Conservation (phyloP, 2,329 filamentous ascomycete species). For the Arthrobotrys musiformis region DNA sequence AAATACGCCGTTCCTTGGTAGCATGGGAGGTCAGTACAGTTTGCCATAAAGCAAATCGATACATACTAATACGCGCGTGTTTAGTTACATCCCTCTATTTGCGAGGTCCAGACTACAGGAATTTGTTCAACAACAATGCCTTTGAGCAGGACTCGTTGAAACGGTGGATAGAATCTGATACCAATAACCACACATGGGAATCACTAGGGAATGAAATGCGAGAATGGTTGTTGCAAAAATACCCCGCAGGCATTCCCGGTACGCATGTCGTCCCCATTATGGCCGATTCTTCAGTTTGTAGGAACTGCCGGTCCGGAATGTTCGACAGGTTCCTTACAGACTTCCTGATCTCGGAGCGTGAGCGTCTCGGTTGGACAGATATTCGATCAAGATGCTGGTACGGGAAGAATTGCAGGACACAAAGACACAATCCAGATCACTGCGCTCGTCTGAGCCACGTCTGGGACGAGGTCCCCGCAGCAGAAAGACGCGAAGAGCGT, state of each 20-base stretch:
- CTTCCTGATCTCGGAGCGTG: slow-evolving; percentile 37
- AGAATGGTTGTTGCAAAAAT: slow-evolving; percentile 36
- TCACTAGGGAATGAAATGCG: slow-evolving; percentile 33
- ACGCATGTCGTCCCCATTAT: background rate
- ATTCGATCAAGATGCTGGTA: slow-evolving; percentile 43
- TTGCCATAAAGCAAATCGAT: background rate
- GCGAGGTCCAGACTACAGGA: background rate
- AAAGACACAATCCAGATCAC: slow-evolving; percentile 43
- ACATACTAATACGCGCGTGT: background rate
- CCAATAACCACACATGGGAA: slow-evolving; percentile 35
- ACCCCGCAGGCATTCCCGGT: slow-evolving; percentile 9
- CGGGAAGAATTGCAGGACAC: slow-evolving; percentile 49
- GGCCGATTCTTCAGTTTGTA: slow-evolving; percentile 29
- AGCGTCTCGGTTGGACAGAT: slow-evolving; percentile 44
- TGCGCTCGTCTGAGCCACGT: slow-evolving; percentile 46
- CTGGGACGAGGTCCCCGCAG: slow-evolving; percentile 31
- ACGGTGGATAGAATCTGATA: slow-evolving; percentile 41
- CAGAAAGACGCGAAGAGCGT: slow-evolving; percentile 16
- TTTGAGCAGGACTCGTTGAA: slow-evolving; percentile 26
- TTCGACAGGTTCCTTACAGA: slow-evolving; percentile 32
- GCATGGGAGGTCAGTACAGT: slow-evolving; percentile 18
- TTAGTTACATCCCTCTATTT: slow-evolving; percentile 28
- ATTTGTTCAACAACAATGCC: slow-evolving; percentile 31
- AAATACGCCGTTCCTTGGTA: background rate
- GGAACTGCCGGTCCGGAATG: slow-evolving; percentile 7